Conservation (phyloP, 2,329 filamentous ascomycete genomes). For the Fusarium caatingaense region DNA sequence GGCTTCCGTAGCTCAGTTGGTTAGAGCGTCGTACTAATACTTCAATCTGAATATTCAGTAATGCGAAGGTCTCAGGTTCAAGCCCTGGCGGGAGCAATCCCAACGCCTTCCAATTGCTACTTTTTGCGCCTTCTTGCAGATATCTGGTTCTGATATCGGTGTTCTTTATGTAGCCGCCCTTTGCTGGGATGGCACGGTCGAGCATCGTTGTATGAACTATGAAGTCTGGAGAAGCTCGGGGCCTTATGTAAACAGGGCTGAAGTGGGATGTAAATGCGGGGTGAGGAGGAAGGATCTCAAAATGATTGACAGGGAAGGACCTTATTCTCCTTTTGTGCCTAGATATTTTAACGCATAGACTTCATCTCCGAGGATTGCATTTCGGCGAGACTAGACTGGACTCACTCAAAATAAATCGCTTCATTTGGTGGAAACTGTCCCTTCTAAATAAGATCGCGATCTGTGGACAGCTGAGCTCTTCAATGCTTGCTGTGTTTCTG, state of each 20-base stretch:
- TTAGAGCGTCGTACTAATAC: slow-evolving; percentile 52
- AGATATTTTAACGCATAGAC: slow-evolving; percentile 4
- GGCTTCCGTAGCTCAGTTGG: slow-evolving; percentile 51
- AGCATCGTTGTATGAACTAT: slow-evolving; percentile 1
- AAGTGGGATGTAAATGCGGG: slow-evolving; percentile 2
- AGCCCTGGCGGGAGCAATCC: slow-evolving; percentile 49
- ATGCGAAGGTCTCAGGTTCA: slow-evolving; percentile 51
- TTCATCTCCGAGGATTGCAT: slow-evolving; percentile 16
- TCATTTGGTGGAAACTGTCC: background rate
- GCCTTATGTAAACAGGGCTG: slow-evolving; percentile 27
- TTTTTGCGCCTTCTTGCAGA: slow-evolving; percentile 20
- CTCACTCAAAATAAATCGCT: background rate
- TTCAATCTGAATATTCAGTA: slow-evolving; percentile 39
- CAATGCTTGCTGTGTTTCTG: slow-evolving; percentile 17
- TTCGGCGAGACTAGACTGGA: background rate
- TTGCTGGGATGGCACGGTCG: background rate
- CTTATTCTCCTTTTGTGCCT: background rate
- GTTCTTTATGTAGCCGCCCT: background rate
- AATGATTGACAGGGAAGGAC: background rate
- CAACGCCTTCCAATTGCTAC: slow-evolving; percentile 30
- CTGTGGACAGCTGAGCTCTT: slow-evolving; percentile 28
- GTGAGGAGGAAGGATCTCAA: background rate
- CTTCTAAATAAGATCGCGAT: slow-evolving; percentile 30
- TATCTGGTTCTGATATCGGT: background rate
- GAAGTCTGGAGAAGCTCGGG: slow-evolving; percentile 19